Evolutionary conservation across 2,329 filamentous ascomycete species (phyloP).

Genomic region (Penicillium oxalicum): DNA sequence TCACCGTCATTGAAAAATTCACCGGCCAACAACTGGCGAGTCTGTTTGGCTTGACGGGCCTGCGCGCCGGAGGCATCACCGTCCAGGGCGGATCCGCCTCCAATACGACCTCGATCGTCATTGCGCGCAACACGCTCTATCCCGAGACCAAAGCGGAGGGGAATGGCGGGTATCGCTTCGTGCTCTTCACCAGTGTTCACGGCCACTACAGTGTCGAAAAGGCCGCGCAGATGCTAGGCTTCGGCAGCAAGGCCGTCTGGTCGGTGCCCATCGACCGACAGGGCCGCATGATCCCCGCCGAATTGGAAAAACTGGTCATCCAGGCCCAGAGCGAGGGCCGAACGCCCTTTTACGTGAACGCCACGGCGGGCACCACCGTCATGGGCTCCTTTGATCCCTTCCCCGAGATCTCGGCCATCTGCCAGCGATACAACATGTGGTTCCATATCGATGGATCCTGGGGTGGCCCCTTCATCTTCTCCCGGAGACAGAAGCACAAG

Average conservation of each 20-base stretch:
- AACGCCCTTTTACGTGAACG: constrained; percentile 90
- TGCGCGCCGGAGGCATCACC: constrained; percentile 64
- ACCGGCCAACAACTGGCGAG: constrained; percentile 67
- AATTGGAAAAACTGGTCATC: constrained; percentile 58
- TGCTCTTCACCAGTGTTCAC: constrained; percentile 81
- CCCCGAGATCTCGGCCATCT: constrained; percentile 61
- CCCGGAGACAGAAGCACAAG: constrained; percentile 55
- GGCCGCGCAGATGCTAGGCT: constrained; percentile 81
- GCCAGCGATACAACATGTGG: constrained; percentile 70
- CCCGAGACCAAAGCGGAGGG: constrained; percentile 70
- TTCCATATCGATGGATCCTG: constrained; percentile 88
- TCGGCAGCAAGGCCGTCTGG: constrained; percentile 70
- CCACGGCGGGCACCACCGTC: constrained; percentile 91
- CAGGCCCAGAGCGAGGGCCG: constrained; percentile 60
- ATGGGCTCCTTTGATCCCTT: constrained; percentile 84
- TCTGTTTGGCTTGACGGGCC: constrained; percentile 69
- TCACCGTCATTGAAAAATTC: constrained; percentile 81
- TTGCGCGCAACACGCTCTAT: constrained; percentile 80
- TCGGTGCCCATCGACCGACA: constrained; percentile 64
- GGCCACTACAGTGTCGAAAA: constrained; percentile 95
- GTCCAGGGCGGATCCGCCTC: constrained; percentile 77
- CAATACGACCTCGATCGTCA: constrained; percentile 77
- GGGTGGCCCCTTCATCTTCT: constrained; percentile 82
- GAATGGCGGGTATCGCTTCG: constrained; percentile 59
- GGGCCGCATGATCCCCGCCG: constrained; percentile 65